These are phyloP conservation scores for Rhododendron griersonianum DNA, from an alignment of 148 eudicot species.

Conservation along the genomic window DNA sequence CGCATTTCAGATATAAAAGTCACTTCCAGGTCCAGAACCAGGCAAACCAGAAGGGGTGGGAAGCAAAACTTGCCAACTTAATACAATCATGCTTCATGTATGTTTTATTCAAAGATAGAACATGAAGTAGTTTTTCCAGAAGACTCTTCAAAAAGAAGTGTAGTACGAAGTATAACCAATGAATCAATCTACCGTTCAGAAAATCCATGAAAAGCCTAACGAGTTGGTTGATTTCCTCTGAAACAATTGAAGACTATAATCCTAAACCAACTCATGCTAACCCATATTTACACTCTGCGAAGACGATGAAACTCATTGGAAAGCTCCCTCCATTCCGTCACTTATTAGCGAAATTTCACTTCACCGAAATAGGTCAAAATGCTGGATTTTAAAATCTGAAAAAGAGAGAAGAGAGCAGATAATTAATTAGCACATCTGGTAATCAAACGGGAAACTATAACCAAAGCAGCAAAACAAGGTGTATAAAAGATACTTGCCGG, in stretches of 20 bases:
- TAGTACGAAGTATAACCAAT: neutral
- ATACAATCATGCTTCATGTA: neutral
- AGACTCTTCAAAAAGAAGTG: neutral
- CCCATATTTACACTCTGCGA: constrained; percentile 10
- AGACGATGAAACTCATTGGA: neutral
- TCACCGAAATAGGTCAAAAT: constrained; percentile 1
- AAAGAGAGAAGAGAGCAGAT: neutral
- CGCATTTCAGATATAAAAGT: neutral
- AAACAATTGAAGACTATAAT: neutral
- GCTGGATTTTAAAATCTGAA: neutral
- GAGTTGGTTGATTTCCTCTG: constrained; percentile 8
- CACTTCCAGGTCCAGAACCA: neutral
- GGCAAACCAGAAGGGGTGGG: neutral
- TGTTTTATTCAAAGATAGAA: neutral
- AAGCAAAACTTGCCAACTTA: neutral
- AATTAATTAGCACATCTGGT: neutral
- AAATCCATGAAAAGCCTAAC: neutral
- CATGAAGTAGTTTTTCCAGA: neutral
- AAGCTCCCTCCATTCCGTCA: neutral
- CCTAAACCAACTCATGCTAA: constrained; percentile 11
- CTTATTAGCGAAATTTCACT: neutral
- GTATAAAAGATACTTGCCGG: neutral
- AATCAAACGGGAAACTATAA: neutral
- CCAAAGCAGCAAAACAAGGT: neutral
- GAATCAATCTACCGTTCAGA: neutral